phyloP scores from a whole-genome alignment of 2,329 filamentous ascomycete genomes.

The Fusarium tricinctum region DNA sequence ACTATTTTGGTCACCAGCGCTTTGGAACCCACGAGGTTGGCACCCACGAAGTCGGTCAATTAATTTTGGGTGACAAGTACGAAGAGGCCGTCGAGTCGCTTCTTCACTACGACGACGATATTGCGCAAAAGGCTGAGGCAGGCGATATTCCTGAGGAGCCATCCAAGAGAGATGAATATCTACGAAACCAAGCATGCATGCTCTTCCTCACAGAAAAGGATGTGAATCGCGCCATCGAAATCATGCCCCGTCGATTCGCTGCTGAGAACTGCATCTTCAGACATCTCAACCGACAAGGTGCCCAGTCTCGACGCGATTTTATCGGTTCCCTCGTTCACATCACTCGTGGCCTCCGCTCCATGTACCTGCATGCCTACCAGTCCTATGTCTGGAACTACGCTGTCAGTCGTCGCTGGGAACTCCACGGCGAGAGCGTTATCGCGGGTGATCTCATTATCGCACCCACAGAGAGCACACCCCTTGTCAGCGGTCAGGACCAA shows the following conservation, averaged over 20 bases:
- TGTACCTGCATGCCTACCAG: constrained; percentile 98
- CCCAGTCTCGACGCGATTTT: constrained; percentile 73
- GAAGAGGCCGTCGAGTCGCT: constrained; percentile 84
- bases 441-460: constrained; percentile 86
- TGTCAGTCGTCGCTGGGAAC: constrained; percentile 83
- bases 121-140: constrained; percentile 63
- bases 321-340: constrained; percentile 85
- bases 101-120: constrained; percentile 76
- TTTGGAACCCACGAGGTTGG: constrained; percentile 91
- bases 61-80: constrained; percentile 86
- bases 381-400: constrained; percentile 93
- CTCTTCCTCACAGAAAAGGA: constrained; percentile 76
- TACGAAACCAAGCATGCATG: constrained; percentile 83
- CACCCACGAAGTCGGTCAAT: constrained; percentile 86
- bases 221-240: constrained; percentile 70
- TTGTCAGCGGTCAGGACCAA: constrained; percentile 71
- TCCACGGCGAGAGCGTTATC: constrained; percentile 80
- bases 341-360: constrained; percentile 84
- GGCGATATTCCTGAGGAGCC: constrained; percentile 58
- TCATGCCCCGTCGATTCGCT: constrained; percentile 83
- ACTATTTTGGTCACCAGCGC: constrained; percentile 97
- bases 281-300: constrained; percentile 72
- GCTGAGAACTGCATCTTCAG: constrained; percentile 85
- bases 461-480: constrained; percentile 53
- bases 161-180: constrained; percentile 80